These are phyloP conservation scores for Aureobasidium sp. DNA, from an alignment of 2,329 filamentous ascomycete species.

Conservation along the genomic window DNA sequence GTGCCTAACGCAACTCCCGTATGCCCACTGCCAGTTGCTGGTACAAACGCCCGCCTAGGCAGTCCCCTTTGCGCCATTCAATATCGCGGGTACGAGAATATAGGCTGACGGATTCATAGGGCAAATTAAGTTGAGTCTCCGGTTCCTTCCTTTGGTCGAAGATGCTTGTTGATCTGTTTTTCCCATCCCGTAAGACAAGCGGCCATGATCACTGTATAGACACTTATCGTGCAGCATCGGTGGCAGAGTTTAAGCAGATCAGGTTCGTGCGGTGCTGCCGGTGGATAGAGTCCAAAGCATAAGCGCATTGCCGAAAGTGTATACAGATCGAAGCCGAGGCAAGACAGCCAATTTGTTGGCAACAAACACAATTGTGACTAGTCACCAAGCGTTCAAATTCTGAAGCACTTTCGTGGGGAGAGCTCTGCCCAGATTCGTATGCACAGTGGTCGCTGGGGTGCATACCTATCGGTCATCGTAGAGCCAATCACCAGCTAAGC, in stretches of 20 bases:
- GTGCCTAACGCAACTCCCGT: neutral
- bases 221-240: neutral
- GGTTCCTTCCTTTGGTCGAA: neutral
- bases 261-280: constrained; percentile 5
- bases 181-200: neutral
- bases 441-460: neutral
- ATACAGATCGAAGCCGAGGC: neutral
- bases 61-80: neutral
- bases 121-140: constrained; percentile 7
- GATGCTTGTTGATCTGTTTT: neutral
- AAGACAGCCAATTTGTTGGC: neutral
- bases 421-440: neutral
- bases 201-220: neutral
- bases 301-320: constrained; percentile 11
- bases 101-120: neutral
- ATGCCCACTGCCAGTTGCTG: neutral
- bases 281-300: constrained; percentile 5
- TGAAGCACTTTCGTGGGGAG: neutral
- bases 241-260: constrained; percentile 6
- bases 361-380: constrained; percentile 7
- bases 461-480: too few relatives aligned
- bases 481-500: neutral
- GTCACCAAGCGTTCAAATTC: constrained; percentile 3
- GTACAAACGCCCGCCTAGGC: neutral
- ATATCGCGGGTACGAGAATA: constrained; percentile 10